Percentiles rank a stretch among this genome's conserved stretches.
phyloP scores from a whole-genome alignment of 2,329 filamentous ascomycete genomes.

The Diaporthe australafricana region DNA sequence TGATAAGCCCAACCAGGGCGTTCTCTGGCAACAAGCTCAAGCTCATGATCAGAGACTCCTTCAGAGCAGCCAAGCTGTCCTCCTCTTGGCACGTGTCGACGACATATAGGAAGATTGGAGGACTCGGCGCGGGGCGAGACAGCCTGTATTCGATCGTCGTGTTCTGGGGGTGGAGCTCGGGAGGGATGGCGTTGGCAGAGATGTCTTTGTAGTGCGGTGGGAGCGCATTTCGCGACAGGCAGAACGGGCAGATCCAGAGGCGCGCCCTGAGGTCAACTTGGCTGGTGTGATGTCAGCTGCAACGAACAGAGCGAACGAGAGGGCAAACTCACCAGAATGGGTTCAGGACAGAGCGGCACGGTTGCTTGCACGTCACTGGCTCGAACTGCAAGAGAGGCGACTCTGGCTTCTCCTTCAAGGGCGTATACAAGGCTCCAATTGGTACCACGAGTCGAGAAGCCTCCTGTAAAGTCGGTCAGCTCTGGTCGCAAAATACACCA shows the following conservation, averaged over 20 bases:
- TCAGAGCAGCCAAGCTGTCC: conserved; percentile 83
- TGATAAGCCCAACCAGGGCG: conserved; percentile 84
- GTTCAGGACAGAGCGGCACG: conserved; percentile 95
- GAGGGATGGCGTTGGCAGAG: conserved; percentile 82
- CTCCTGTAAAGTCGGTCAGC: conserved; percentile 70
- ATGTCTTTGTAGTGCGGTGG: conserved; percentile 93
- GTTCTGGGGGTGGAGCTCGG: conserved; percentile 83
- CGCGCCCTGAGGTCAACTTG: conserved; percentile 86
- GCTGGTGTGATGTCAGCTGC: conserved; percentile 56
- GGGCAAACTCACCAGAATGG: conserved; percentile 83
- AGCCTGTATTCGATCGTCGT: conserved; percentile 92
- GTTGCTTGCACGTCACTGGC: conserved; percentile 95
- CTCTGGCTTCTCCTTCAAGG: conserved; percentile 92
- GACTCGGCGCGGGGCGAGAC: conserved; percentile 83
- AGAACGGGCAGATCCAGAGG: conserved; percentile 92
- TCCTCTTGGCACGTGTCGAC: conserved; percentile 92
- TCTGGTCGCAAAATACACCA: conserved; percentile 32
- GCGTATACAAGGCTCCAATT: conserved; percentile 95
- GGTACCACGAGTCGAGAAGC: conserved; percentile 94
- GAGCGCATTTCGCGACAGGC: conserved; percentile 83
- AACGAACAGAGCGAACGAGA: conserved; percentile 5
- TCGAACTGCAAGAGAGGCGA: conserved; percentile 93
- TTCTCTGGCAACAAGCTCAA: conserved; percentile 84
- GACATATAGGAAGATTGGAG: conserved; percentile 88
- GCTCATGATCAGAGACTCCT: conserved; percentile 89